Base-by-base conservation (phyloP, 768 basidiomycete genomes). In the Inosperma sp. region DNA sequence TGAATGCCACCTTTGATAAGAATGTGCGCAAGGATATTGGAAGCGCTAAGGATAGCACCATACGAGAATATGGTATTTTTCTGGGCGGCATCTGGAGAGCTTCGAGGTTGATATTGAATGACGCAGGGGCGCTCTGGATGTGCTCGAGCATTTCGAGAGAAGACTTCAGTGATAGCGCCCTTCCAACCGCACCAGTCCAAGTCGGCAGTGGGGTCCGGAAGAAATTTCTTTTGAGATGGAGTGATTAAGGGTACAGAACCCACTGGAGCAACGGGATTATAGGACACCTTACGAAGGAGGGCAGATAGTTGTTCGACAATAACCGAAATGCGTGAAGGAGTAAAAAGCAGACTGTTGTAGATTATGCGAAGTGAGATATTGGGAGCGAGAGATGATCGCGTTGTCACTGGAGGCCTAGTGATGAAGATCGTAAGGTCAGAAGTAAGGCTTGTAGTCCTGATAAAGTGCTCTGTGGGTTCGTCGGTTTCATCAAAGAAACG, bases 101-200 rank as follows among this genome's bases (percentile, higher is more conserved):
- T 53, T 0, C 74, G 63, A 3, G 84, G 76, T 35, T 86, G 57
- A 48, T 78, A 82, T 66, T 99, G 95, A 42, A 98, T 73, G 27
- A 99, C 88, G 59, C 95, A 98, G 4, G 87, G 73, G n/a, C 85
- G 74, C 25, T 91, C 84, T 0, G 95, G 94, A 68, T 81, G 80
- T 50, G 72, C 68, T 9, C 77, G 73, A 2, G 96, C 96, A 69
- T 99, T 97, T 30, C 73, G 71, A 8, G 92, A 88, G 68, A 99
- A 98, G 19, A 98, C 81, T 64, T 95, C 88, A 12, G 95, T 92
- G 63, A 99, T 97, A 6, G 95, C 90, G 26, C 95, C 96, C 65
- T 93, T 92, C 82, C 86, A 99, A 45, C 86, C 94, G 67, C 92
- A 95, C 95, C 96, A 99, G 59, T 96, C 81, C 29, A 99, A 79